These are phyloP conservation scores for Penicillium ucsense DNA, from an alignment of 495 filamentous ascomycete genomes.

Conservation along the genomic window DNA sequence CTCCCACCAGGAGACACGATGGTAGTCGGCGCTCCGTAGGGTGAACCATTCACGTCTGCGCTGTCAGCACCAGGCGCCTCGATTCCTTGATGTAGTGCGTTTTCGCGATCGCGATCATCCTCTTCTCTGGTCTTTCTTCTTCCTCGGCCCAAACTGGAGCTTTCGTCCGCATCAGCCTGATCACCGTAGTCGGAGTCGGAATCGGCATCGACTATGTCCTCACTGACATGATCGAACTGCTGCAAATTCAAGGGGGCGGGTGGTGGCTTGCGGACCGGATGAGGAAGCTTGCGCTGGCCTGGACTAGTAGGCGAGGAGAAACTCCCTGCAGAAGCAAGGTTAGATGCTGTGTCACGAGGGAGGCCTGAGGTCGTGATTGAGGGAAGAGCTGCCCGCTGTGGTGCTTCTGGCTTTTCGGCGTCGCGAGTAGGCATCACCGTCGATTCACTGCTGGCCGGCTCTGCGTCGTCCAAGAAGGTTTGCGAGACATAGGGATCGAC, in stretches of 20 bases:
- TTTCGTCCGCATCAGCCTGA: conserved; percentile 54
- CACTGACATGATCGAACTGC: conserved; percentile 26
- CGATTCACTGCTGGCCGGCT: not conserved
- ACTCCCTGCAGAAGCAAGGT: conserved; percentile 11
- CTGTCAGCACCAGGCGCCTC: conserved; percentile 59
- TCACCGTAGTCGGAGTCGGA: conserved; percentile 83
- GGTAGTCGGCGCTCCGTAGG: conserved; percentile 3
- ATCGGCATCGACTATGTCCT: conserved; percentile 41
- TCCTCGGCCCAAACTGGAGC: conserved; percentile 55
- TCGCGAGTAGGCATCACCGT: not conserved
- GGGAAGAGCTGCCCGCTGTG: conserved; percentile 3
- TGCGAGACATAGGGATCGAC: conserved; percentile 11
- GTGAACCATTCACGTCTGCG: conserved; percentile 25
- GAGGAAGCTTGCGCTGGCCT: conserved; percentile 27
- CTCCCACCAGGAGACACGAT: conserved; percentile 11
- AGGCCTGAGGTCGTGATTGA: conserved; percentile 1
- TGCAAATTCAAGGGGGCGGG: conserved; percentile 75
- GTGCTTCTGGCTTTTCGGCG: not conserved
- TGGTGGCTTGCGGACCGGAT: conserved; percentile 66
- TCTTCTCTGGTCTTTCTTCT: conserved; percentile 79
- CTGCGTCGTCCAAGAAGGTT: not conserved
- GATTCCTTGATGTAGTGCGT: conserved; percentile 50
- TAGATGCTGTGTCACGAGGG: conserved; percentile 1
- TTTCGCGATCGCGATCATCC: conserved; percentile 72
- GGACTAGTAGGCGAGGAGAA: conserved; percentile 7